A percentile compares a stretch with the other conserved stretches of the same genome.
Evolutionary conservation across 805 yeast species (phyloP).

Genomic region (Wickerhamomyces strasburgensis): DNA sequence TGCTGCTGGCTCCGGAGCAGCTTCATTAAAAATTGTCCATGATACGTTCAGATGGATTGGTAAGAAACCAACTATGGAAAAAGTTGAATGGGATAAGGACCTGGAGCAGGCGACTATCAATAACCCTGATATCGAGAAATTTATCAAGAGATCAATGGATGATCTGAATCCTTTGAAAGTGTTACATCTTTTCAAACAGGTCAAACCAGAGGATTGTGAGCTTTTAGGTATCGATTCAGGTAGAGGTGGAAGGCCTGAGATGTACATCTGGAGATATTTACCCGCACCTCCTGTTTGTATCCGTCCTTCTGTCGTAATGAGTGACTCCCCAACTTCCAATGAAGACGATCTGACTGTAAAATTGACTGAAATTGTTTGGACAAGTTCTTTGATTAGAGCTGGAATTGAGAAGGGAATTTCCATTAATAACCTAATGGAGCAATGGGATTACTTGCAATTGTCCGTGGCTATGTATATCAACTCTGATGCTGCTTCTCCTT

Average conservation of each 20-base stretch:
- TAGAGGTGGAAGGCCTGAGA: slow-evolving; percentile 89
- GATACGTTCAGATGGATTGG: slow-evolving; percentile 96
- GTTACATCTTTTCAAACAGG: slow-evolving; percentile 78
- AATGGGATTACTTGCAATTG: slow-evolving; percentile 95
- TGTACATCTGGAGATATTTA: slow-evolving; percentile 92
- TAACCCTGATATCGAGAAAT: slow-evolving; percentile 85
- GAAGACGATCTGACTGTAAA: slow-evolving; percentile 98
- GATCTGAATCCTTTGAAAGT: slow-evolving; percentile 93
- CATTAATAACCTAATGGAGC: slow-evolving; percentile 92
- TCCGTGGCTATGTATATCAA: slow-evolving; percentile 97
- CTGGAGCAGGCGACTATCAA: slow-evolving; percentile 67
- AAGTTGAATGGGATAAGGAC: slow-evolving; percentile 80
- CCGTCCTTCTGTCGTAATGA: slow-evolving; percentile 93
- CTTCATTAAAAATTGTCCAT: slow-evolving; percentile 91
- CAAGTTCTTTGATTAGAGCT: slow-evolving; percentile 87
- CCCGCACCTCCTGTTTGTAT: slow-evolving; percentile 99
- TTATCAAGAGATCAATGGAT: slow-evolving; percentile 81
- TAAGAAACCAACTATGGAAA: slow-evolving; percentile 81
- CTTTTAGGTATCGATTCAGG: slow-evolving; percentile 85
- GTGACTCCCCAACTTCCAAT: slow-evolving; percentile 81
- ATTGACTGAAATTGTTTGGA: slow-evolving; percentile 94
- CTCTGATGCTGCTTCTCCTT: slow-evolving; percentile 86
- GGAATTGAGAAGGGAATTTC: slow-evolving; percentile 95
- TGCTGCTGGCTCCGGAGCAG: slow-evolving; percentile 85
- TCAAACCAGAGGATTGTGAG: slow-evolving; percentile 85